These are phyloP conservation scores for Eleusine indica DNA, from an alignment of 176 grass and related monocot species.

Conservation along the genomic window DNA sequence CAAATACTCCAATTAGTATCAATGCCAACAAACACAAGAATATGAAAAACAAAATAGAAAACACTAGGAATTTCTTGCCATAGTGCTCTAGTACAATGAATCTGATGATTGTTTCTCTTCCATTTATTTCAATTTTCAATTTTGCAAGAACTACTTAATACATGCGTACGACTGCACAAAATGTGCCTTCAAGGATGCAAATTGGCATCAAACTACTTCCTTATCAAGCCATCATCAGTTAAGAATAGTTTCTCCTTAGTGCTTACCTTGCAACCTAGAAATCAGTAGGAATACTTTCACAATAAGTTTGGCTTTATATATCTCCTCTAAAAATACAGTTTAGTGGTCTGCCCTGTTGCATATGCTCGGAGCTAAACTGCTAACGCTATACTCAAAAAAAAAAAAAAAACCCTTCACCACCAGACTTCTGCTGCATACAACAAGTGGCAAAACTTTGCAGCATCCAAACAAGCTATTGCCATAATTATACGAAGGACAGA, in stretches of 20 bases:
- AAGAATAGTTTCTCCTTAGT: neutral
- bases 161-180: neutral
- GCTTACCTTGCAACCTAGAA: neutral
- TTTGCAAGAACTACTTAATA: neutral
- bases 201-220: neutral
- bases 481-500: neutral
- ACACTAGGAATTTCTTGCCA: neutral
- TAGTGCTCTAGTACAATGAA: neutral
- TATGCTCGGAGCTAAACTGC: neutral
- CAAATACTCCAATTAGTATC: neutral
- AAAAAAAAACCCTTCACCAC: too few species aligned
- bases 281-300: neutral
- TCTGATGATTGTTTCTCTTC: neutral
- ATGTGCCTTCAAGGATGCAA: neutral
- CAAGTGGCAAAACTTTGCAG: neutral
- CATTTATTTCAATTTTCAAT: neutral
- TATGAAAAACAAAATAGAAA: neutral
- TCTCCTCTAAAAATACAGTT: neutral
- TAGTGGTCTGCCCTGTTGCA: neutral
- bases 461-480: neutral
- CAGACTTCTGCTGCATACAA: neutral
- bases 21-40: neutral
- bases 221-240: neutral
- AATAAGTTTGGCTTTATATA: neutral
- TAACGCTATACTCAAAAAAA: neutral